phyloP scores from a whole-genome alignment of 768 basidiomycete genomes.

The Amanita rubescens region DNA sequence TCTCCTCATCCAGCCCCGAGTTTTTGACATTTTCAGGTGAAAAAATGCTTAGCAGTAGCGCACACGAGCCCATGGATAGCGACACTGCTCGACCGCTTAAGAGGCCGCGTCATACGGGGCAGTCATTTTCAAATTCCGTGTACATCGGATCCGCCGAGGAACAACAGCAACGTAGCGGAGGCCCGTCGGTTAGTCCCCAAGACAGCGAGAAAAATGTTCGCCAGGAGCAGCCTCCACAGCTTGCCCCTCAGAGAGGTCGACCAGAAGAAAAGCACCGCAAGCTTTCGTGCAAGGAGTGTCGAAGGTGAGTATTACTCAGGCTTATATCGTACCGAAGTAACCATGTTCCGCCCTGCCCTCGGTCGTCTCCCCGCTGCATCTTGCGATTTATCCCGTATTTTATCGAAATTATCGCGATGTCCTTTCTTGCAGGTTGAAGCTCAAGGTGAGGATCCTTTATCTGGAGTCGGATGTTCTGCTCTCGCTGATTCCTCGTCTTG shows the following conservation, averaged over 20 bases:
- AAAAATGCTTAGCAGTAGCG: neutral
- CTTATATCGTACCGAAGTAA: neutral
- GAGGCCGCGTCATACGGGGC: neutral
- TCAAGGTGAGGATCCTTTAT: constrained; percentile 29
- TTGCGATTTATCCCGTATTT: neutral
- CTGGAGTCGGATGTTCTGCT: constrained; percentile 1
- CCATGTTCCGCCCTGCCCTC: neutral
- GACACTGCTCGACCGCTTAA: neutral
- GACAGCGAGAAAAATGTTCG: neutral
- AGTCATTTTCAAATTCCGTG: neutral
- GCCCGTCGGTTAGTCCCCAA: neutral
- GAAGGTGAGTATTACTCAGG: constrained; percentile 29
- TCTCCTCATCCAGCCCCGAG: neutral
- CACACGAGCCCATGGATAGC: neutral
- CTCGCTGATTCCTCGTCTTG: constrained; percentile 5
- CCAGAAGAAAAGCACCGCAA: constrained; percentile 37
- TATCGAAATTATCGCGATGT: neutral
- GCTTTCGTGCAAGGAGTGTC: constrained; percentile 46
- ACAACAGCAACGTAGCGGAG: neutral
- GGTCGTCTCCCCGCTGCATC: neutral
- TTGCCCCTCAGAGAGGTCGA: constrained; percentile 8
- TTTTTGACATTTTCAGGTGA: neutral
- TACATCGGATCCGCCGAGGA: constrained; percentile 2
- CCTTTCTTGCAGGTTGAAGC: constrained; percentile 31
- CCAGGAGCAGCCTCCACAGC: neutral